These are phyloP conservation scores for Galerina marginata DNA, from an alignment of 768 basidiomycete genomes.

Conservation along the genomic window DNA sequence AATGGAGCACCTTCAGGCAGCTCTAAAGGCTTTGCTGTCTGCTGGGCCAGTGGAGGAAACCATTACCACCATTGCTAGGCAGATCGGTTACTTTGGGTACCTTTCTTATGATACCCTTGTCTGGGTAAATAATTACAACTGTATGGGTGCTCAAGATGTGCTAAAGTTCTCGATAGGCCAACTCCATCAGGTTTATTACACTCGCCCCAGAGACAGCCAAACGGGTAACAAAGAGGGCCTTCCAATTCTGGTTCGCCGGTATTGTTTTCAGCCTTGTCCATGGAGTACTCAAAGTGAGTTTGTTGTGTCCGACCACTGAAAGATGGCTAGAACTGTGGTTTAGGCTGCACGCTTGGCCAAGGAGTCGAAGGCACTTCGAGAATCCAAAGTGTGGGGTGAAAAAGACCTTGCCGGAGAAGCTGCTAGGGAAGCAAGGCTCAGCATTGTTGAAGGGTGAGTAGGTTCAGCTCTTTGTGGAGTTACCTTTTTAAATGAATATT, in stretches of 20 bases:
- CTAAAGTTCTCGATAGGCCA: conserved; percentile 49
- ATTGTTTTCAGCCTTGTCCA: conserved; percentile 81
- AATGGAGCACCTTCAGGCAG: conserved; percentile 91
- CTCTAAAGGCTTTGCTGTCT: conserved; percentile 69
- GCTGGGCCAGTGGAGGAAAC: conserved; percentile 69
- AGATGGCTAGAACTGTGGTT: background rate
- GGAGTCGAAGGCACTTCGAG: conserved; percentile 59
- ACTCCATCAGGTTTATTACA: conserved; percentile 66
- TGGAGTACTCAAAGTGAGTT: conserved; percentile 66
- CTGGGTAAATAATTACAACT: conserved; percentile 66
- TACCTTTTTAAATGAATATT: background rate
- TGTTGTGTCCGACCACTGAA: background rate
- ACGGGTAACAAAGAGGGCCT: conserved; percentile 66
- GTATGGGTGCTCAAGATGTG: background rate
- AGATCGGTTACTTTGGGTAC: conserved; percentile 89
- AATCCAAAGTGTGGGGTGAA: conserved; percentile 55
- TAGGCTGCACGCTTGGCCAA: conserved; percentile 67
- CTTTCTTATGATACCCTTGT: conserved; percentile 80
- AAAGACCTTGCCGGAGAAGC: conserved; percentile 72
- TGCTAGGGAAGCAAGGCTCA: conserved; percentile 68
- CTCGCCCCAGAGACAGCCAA: conserved; percentile 65
- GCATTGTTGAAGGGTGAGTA: conserved; percentile 58
- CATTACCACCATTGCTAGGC: conserved; percentile 78
- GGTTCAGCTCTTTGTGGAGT: background rate
- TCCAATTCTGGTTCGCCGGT: conserved; percentile 88